Conservation (phyloP, 2,329 filamentous ascomycete species). For the Hypocrella siamensis region DNA sequence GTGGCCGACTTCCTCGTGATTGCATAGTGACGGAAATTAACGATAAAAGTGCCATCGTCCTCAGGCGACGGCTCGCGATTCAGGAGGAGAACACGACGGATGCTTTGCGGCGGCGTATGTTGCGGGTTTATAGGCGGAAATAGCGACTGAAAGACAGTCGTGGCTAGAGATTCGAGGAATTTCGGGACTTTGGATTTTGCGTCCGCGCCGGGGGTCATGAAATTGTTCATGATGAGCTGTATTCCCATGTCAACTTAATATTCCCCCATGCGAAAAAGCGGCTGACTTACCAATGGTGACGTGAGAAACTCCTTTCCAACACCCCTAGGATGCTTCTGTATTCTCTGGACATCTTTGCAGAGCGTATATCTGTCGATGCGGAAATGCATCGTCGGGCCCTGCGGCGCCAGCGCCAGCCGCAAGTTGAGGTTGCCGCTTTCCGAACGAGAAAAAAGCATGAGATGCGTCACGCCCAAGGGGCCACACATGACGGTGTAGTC, state of each 20-base stretch:
- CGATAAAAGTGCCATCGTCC: slow-evolving; percentile 56
- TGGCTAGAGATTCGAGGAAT: slow-evolving; percentile 83
- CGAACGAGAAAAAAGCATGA: slow-evolving; percentile 85
- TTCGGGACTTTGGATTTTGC: slow-evolving; percentile 63
- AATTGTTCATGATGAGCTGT: slow-evolving; percentile 95
- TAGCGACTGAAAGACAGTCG: slow-evolving; percentile 87
- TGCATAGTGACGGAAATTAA: slow-evolving; percentile 86
- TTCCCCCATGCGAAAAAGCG: neutral
- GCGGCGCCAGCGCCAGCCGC: slow-evolving; percentile 70
- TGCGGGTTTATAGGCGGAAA: slow-evolving; percentile 94
- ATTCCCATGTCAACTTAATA: neutral
- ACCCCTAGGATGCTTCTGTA: slow-evolving; percentile 68
- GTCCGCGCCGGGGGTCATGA: slow-evolving; percentile 49
- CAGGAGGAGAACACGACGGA: slow-evolving; percentile 76
- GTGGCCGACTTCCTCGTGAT: slow-evolving; percentile 83
- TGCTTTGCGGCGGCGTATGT: slow-evolving; percentile 76
- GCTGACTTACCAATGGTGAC: slow-evolving; percentile 52
- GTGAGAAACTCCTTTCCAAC: slow-evolving; percentile 75
- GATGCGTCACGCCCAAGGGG: slow-evolving; percentile 79
- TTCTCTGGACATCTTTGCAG: slow-evolving; percentile 74
- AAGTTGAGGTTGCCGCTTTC: slow-evolving; percentile 84
- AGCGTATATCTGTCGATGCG: slow-evolving; percentile 89
- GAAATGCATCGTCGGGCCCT: slow-evolving; percentile 88
- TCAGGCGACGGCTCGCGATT: slow-evolving; percentile 56
- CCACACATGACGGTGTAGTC: slow-evolving; percentile 96